Evolutionary conservation across 2,329 filamentous ascomycete genomes (phyloP).

Genomic region (Kalaharituber pfeilii): DNA sequence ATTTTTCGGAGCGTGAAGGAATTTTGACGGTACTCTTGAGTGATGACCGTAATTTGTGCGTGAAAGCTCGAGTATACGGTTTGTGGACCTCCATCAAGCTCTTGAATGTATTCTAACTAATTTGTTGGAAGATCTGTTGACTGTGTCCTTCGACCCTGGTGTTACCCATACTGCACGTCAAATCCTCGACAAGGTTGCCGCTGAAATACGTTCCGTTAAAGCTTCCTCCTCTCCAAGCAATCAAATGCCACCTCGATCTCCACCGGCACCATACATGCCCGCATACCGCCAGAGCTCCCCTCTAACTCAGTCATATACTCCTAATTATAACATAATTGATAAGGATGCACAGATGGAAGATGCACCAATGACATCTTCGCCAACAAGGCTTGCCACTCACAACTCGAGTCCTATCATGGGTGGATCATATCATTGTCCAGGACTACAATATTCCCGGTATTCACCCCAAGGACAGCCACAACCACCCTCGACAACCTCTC

Average conservation of each 20-base stretch:
- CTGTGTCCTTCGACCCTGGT: neutral
- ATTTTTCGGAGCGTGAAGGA: conserved; percentile 3
- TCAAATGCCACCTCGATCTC: neutral
- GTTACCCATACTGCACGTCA: neutral
- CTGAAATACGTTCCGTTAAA: neutral
- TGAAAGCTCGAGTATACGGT: conserved; percentile 16
- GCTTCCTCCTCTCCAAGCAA: neutral
- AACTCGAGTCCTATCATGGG: neutral
- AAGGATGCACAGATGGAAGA: conserved; percentile 1
- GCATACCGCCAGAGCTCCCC: neutral
- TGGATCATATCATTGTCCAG: neutral
- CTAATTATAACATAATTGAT: neutral
- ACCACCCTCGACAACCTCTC: neutral
- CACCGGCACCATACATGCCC: neutral
- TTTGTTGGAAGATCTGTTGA: neutral
- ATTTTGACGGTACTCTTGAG: conserved; percentile 12
- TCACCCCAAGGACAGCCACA: neutral
- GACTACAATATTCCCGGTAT: neutral
- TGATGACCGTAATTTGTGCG: conserved; percentile 17
- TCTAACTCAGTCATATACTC: neutral
- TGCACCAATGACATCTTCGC: neutral
- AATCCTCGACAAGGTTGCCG: neutral
- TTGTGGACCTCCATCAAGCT: neutral
- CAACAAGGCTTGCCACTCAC: neutral
- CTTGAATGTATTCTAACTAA: neutral